Evolutionary conservation across 495 filamentous ascomycete species (phyloP).

Genomic region (Pyrenopolyporus hunteri): DNA sequence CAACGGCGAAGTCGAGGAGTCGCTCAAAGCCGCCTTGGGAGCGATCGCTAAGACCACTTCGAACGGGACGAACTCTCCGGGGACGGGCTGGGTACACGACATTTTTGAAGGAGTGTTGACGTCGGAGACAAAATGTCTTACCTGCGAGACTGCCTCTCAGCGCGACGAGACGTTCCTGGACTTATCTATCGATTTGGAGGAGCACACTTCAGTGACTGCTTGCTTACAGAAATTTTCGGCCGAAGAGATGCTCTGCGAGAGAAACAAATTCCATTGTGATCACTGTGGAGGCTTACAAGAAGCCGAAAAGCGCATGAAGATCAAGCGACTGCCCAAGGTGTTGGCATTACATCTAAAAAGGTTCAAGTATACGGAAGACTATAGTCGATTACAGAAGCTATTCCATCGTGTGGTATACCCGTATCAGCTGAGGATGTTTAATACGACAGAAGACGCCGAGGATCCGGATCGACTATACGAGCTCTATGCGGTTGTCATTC

Average conservation of each 20-base stretch:
- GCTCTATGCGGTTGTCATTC: constrained; percentile 96
- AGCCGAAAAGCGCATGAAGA: constrained; percentile 99
- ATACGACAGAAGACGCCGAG: constrained; percentile 95
- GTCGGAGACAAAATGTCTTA: constrained; percentile 95
- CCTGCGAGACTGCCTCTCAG: constrained; percentile 94
- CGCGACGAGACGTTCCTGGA: constrained; percentile 95
- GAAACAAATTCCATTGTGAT: constrained; percentile 98
- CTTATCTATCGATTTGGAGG: constrained; percentile 92
- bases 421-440: constrained; percentile 94
- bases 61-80: constrained; percentile 50
- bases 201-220: constrained; percentile 95
- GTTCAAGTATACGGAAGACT: constrained; percentile 97
- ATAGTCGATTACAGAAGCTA: constrained; percentile 90
- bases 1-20: constrained; percentile 44
- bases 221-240: constrained; percentile 95
- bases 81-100: constrained; percentile 93
- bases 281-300: constrained; percentile 96
- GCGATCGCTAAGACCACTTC: constrained; percentile 49
- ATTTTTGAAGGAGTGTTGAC: constrained; percentile 94
- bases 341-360: constrained; percentile 91
- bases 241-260: constrained; percentile 97
- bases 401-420: constrained; percentile 98
- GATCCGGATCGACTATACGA: constrained; percentile 96
- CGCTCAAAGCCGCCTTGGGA: constrained; percentile 51
- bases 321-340: constrained; percentile 91